Base-by-base conservation (phyloP, 1,139 yeast species). In the Taphrina confusa region DNA sequence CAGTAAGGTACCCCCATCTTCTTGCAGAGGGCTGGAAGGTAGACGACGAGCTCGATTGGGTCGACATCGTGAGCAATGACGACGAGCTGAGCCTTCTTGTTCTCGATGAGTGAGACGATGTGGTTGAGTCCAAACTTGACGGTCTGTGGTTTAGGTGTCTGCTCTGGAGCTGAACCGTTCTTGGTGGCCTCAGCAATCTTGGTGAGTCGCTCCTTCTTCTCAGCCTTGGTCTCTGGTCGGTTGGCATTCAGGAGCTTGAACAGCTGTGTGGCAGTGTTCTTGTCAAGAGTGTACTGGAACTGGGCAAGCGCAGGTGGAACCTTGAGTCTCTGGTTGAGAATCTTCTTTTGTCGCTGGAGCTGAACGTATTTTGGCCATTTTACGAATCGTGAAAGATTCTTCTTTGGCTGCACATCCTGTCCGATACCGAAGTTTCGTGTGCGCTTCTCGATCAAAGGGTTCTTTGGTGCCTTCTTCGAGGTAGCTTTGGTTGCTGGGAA, bases 1-100 rank as follows among this genome's bases (percentile, higher is more conserved):
- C 97, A 97, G 82, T 90, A 91, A 77, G 97, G 97, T 70, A 92
- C 90, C 80, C 97, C 97, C 94, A 91, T 85, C 86, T 91, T 91
- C 82, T 92, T 88, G 83, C 97, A 91, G 75, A 91, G 84, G 78
- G 97, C 97, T 76, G 97, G 97, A 71, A 91, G 82, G 85, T 87
- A 91, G 70, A 91, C 68, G 71, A 91, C 97, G 76, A 91, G 83
- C 81, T 91, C 97, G 75, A 91, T 88, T 77, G 97, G 97, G 83
- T 91, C 97, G 74, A 91, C 97, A 73, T 91, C 97, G 82, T 91
- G 86, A 76, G 97, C 97, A 75, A 91, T 91, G 77, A 91, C 83
- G 69, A 91, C 97, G 73, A 91, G 84, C 79, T 89, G 87, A 71
- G 96, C 95, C 83, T 91, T 91, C 85, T 91, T 91, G 94, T 90